These are phyloP conservation scores for Solanum sparsipilum DNA, from an alignment of 257 asterid species.

Conservation along the genomic window DNA sequence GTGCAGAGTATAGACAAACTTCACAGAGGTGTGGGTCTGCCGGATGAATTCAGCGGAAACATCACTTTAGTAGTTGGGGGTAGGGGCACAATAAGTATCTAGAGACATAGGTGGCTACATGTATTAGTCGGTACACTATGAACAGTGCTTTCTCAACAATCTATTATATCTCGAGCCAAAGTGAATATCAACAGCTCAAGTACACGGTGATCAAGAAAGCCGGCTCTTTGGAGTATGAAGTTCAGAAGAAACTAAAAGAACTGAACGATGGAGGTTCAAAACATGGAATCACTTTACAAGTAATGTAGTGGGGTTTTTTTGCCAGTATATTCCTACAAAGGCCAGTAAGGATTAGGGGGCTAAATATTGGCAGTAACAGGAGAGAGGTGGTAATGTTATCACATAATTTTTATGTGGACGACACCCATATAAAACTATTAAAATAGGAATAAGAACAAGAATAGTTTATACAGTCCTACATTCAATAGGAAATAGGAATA, in stretches of 20 bases:
- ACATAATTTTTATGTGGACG: neutral
- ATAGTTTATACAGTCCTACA: neutral
- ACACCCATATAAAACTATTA: neutral
- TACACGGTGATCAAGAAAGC: neutral
- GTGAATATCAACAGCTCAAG: neutral
- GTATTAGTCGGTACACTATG: neutral
- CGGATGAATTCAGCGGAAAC: neutral
- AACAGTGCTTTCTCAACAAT: neutral
- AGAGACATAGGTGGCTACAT: neutral
- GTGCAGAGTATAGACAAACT: neutral
- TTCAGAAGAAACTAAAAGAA: neutral
- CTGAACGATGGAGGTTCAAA: neutral
- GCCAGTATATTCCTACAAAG: neutral
- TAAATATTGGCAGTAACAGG: neutral
- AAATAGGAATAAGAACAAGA: neutral
- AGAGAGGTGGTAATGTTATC: neutral
- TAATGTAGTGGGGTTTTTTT: neutral
- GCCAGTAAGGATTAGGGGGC: neutral
- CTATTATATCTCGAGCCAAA: neutral
- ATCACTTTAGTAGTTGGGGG: neutral
- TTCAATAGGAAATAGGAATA: neutral
- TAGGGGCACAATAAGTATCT: neutral
- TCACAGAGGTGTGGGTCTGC: neutral
- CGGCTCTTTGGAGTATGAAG: neutral
- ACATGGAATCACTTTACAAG: neutral